Conservation (phyloP, 2,329 filamentous ascomycete genomes). For the Neofusicoccum sp. region DNA sequence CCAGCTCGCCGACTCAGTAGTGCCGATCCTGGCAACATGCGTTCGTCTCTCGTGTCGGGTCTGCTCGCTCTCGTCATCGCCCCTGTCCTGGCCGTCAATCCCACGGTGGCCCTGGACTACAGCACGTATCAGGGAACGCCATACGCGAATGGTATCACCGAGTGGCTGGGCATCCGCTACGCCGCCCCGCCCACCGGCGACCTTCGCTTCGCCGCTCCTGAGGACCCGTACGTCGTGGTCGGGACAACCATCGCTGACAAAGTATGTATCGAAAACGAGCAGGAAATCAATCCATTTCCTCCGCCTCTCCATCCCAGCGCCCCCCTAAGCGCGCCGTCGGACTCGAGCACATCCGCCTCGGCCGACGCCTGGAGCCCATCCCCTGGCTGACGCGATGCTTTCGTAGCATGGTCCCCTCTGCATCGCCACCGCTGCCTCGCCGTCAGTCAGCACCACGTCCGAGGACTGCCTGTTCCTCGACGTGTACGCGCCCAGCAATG, state of each 20-base stretch:
- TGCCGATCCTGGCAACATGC: neutral
- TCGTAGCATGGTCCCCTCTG: constrained; percentile 14
- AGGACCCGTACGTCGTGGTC: constrained; percentile 54
- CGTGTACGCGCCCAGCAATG: constrained; percentile 59
- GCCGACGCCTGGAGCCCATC: no score
- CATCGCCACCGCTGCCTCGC: constrained; percentile 9
- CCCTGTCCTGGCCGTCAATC: constrained; percentile 30
- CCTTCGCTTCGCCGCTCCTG: constrained; percentile 65
- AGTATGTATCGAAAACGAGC: constrained; percentile 38
- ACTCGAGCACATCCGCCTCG: no score
- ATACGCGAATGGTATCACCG: constrained; percentile 56
- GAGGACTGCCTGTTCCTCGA: constrained; percentile 72
- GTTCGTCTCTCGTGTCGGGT: neutral
- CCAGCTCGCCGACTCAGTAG: neutral
- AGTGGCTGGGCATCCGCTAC: constrained; percentile 73
- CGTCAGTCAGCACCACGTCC: constrained; percentile 24
- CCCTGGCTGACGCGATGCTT: neutral
- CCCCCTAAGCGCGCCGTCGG: no score
- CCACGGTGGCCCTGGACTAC: constrained; percentile 61
- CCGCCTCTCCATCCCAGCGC: no score
- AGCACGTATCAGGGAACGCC: constrained; percentile 60
- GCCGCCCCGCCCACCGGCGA: constrained; percentile 66
- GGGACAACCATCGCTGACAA: constrained; percentile 54
- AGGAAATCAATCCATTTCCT: neutral
- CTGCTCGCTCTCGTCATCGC: neutral